phyloP scores from a whole-genome alignment of 2,329 filamentous ascomycete species.

The Magnaporthiopsis incrustans region DNA sequence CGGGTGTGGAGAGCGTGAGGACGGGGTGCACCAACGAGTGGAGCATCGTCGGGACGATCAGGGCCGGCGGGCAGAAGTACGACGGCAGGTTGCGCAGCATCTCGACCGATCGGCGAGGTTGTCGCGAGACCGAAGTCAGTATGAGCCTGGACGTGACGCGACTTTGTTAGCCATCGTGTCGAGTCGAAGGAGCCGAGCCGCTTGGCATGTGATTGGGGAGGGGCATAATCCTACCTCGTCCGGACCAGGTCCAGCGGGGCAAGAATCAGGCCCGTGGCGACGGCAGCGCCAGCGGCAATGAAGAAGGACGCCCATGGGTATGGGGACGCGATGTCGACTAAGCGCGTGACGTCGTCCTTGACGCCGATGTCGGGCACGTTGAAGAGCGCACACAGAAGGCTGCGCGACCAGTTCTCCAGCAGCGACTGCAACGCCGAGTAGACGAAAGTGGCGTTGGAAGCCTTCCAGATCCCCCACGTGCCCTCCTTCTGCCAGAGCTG shows the following conservation, averaged over 20 bases:
- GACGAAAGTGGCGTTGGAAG: constrained; percentile 84
- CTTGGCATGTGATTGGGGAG: background rate
- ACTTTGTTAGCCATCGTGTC: constrained; percentile 19
- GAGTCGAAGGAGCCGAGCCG: background rate
- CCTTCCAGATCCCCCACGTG: constrained; percentile 89
- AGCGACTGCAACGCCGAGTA: constrained; percentile 82
- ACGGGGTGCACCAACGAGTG: constrained; percentile 79
- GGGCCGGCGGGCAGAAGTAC: constrained; percentile 59
- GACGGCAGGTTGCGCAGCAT: constrained; percentile 73
- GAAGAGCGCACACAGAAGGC: constrained; percentile 80
- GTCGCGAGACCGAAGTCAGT: constrained; percentile 68
- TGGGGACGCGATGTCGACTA: constrained; percentile 64
- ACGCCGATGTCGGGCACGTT: constrained; percentile 80
- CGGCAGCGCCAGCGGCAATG: constrained; percentile 57
- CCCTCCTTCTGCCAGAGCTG: constrained; percentile 87
- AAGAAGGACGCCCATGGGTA: constrained; percentile 75
- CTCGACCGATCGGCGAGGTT: constrained; percentile 69
- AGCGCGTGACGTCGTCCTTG: constrained; percentile 67
- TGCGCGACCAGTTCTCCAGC: constrained; percentile 85
- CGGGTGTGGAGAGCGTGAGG: constrained; percentile 72
- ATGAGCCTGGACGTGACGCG: constrained; percentile 52
- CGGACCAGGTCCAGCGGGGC: constrained; percentile 85
- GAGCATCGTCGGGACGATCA: constrained; percentile 77
- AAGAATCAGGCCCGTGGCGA: constrained; percentile 70
- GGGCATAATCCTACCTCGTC: constrained; percentile 47